Evolutionary conservation across 2,329 filamentous ascomycete species (phyloP), one percentile per base, ranked within the genome.

Genomic region (Elsinoe arachidis): DNA sequence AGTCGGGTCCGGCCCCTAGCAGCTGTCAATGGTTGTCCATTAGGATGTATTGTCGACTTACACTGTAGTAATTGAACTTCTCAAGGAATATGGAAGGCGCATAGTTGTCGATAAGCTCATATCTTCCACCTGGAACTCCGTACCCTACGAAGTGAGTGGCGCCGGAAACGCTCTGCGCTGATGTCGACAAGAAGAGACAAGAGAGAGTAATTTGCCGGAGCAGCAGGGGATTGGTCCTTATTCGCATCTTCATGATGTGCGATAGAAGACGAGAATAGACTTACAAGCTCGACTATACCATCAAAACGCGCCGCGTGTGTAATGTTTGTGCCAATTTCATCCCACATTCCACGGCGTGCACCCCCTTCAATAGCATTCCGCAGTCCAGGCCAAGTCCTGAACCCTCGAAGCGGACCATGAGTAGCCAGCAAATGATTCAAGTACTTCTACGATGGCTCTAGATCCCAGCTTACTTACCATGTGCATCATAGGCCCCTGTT

Each of bases 21-120:
- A 10, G 1, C n/a, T 12, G 9, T 60, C n/a, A 60, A 52, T 15
- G 14, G 2, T 0, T 14, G 12, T 21, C 7, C 11, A 4, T 5
- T n/a, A 9, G 3, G 3, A n/a, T 10, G 3, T 5, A 15, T 3
- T 9, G 19, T 9, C 6, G n/a, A 73, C 75, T 59, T 74, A 80
- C 65, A 49, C 61, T 66, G 60, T 66, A 69, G 59, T 66, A 72
- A 46, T 65, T 65, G 64, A 70, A 70, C 41, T 70, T 70, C 57
- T 64, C 59, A 62, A 71, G 69, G 60, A 71, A 70, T 44, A 57
- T 61, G 1, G 59, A 51, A n/a, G 65, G 61, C 15, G 60, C 34
- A 52, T 70, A 71, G 19, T 67, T 64, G 55, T 71, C 68, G 2
- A 70, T 62, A 14, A 70, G 58, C 35, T 59, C 47, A 53, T 69